Conservation (phyloP, 805 yeast genomes). For the Torulaspora franciscae region DNA sequence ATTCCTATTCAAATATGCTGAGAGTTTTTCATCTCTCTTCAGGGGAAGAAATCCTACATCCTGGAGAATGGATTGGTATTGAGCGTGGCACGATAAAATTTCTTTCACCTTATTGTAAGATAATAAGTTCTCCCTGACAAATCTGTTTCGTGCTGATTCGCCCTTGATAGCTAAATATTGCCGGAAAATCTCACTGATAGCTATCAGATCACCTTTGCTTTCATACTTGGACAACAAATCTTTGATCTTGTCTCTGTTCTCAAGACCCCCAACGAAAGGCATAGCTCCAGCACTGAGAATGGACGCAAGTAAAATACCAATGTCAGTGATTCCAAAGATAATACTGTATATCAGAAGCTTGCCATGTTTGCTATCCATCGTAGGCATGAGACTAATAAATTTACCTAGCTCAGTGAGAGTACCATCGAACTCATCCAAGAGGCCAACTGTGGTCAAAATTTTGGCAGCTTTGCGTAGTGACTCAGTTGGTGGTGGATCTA, state of each 20-base stretch:
- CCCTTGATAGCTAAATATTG: constrained; percentile 41
- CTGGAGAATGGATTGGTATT: constrained; percentile 61
- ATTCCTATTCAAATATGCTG: constrained; percentile 47
- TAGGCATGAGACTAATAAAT: constrained; percentile 76
- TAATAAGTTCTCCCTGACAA: constrained; percentile 53
- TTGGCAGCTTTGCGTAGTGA: constrained; percentile 40
- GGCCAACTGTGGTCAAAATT: constrained; percentile 64
- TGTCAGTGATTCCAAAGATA: constrained; percentile 74
- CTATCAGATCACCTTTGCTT: constrained; percentile 67
- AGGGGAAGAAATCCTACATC: constrained; percentile 75
- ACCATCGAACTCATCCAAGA: constrained; percentile 45
- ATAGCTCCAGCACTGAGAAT: constrained; percentile 59
- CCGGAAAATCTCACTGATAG: constrained; percentile 54
- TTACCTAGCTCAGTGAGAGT: constrained; percentile 70
- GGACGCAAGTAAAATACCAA: constrained; percentile 76
- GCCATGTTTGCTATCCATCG: constrained; percentile 76
- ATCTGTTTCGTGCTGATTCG: constrained; percentile 34
- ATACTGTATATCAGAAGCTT: constrained; percentile 75
- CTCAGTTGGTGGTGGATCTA: constrained; percentile 67
- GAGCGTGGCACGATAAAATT: constrained; percentile 63
- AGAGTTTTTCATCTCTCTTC: constrained; percentile 37
- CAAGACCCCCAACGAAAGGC: constrained; percentile 63
- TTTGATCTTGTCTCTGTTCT: constrained; percentile 61
- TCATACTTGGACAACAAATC: constrained; percentile 32
- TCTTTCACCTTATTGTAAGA: constrained; percentile 66